A percentile compares a stretch with the other conserved stretches of the same genome.
Conservation (phyloP, 805 yeast species). For the Metschnikowia shivogae region DNA sequence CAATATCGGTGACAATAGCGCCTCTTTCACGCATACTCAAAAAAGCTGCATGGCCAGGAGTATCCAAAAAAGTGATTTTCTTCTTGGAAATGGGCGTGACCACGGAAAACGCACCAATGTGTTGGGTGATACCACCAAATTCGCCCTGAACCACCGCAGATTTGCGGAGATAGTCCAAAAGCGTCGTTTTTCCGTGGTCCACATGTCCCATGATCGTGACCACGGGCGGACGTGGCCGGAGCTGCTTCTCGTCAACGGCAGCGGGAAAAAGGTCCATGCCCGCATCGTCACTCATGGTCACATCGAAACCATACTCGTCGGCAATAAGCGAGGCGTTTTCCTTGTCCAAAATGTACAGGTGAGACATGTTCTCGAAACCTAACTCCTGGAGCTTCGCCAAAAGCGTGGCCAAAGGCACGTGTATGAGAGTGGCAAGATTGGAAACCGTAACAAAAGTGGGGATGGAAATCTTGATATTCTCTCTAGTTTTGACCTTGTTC, state of each 20-base stretch:
- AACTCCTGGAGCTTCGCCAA: constrained; percentile 54
- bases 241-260: constrained; percentile 41
- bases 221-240: constrained; percentile 80
- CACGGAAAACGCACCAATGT: constrained; percentile 94
- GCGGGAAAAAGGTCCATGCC: constrained; percentile 58
- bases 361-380: constrained; percentile 71
- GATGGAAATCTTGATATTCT: constrained; percentile 37
- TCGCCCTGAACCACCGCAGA: constrained; percentile 81
- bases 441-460: constrained; percentile 80
- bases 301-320: constrained; percentile 80
- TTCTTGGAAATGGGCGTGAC: constrained; percentile 70
- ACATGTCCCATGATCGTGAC: constrained; percentile 99
- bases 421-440: constrained; percentile 68
- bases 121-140: constrained; percentile 96
- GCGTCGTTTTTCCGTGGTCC: constrained; percentile 96
- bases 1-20: constrained; percentile 89
- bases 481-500: constrained; percentile 5
- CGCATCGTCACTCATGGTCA: constrained; percentile 49
- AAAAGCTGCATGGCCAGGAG: constrained; percentile 98
- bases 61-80: constrained; percentile 84
- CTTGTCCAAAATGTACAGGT: constrained; percentile 75
- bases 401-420: constrained; percentile 59
- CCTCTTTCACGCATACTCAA: constrained; percentile 96
- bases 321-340: constrained; percentile 86
- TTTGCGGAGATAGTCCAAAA: constrained; percentile 79